phyloP scores from a whole-genome alignment of 108 stramenopile species.

The Fistulifera pelliculosa region DNA sequence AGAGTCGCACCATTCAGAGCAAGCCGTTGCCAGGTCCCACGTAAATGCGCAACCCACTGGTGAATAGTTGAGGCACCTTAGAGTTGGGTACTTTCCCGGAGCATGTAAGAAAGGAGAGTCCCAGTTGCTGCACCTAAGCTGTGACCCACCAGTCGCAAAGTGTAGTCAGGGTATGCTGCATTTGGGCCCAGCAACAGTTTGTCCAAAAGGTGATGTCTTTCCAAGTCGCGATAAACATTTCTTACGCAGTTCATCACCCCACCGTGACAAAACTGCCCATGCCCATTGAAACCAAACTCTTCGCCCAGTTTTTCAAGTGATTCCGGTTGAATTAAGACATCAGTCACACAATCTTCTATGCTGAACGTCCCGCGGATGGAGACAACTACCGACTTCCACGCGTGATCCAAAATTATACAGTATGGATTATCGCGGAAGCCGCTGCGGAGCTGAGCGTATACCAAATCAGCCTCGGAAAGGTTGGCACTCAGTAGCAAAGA shows the following conservation, averaged over 20 bases:
- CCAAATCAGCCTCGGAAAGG: conserved; percentile 63
- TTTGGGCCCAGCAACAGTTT: conserved; percentile 43
- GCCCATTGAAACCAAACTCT: conserved; percentile 70
- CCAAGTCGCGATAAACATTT: conserved; percentile 74
- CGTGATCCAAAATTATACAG: conserved; percentile 86
- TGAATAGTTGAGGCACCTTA: conserved; percentile 73
- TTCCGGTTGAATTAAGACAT: conserved; percentile 80
- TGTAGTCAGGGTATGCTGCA: conserved; percentile 54
- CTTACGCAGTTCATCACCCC: conserved; percentile 73
- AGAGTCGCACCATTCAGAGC: conserved; percentile 53
- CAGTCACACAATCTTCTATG: conserved; percentile 92
- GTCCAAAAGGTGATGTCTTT: conserved; percentile 55
- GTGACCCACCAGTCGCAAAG: conserved; percentile 87
- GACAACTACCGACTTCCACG: conserved; percentile 76
- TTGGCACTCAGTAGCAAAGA: conserved; percentile 65
- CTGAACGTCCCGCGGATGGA: conserved; percentile 90
- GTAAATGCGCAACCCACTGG: conserved; percentile 89
- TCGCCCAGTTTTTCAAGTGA: conserved; percentile 61
- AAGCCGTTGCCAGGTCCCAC: conserved; percentile 62
- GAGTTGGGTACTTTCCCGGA: conserved; percentile 58
- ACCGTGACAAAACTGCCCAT: conserved; percentile 71
- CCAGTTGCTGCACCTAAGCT: conserved; percentile 88
- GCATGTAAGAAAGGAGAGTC: conserved; percentile 79
- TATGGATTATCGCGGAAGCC: conserved; percentile 80
- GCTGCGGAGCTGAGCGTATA: conserved; percentile 81